These are phyloP conservation scores for Podaxis sp. DNA, from an alignment of 768 basidiomycete species.

Conservation along the genomic window DNA sequence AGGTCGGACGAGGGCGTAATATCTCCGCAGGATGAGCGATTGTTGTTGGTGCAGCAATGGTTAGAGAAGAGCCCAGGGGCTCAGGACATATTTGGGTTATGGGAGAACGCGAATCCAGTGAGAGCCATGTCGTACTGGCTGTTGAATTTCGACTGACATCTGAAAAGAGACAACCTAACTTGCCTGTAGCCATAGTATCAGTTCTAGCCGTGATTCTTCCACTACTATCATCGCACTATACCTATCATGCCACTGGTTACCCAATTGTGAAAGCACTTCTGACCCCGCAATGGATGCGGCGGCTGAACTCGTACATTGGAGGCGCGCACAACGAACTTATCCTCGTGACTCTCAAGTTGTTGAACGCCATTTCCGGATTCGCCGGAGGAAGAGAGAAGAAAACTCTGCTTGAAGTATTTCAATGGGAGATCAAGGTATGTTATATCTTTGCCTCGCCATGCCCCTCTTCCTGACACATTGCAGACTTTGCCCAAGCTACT, in stretches of 20 bases:
- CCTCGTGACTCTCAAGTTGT: constrained; percentile 61
- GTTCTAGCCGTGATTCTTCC: constrained; percentile 56
- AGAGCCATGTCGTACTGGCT: constrained; percentile 15
- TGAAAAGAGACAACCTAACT: background rate
- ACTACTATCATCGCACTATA: constrained; percentile 64
- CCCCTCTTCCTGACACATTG: constrained; percentile 5
- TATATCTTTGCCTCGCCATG: background rate
- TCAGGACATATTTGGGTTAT: constrained; percentile 57
- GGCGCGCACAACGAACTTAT: constrained; percentile 63
- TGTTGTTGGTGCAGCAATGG: constrained; percentile 60
- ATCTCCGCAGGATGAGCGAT: constrained; percentile 52
- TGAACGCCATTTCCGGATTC: constrained; percentile 56
- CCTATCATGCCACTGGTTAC: constrained; percentile 57
- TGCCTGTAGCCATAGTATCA: constrained; percentile 21
- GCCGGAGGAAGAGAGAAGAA: constrained; percentile 64
- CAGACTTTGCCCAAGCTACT: constrained; percentile 66
- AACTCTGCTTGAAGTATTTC: constrained; percentile 60
- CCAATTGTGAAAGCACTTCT: constrained; percentile 61
- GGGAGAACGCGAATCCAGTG: constrained; percentile 53
- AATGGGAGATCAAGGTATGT: constrained; percentile 74
- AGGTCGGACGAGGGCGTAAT: constrained; percentile 43
- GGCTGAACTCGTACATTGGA: constrained; percentile 58
- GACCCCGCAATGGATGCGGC: constrained; percentile 47
- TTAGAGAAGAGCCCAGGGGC: constrained; percentile 52
- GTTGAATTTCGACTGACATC: background rate